Percentiles rank a stretch among this genome's conserved stretches.
These are phyloP conservation scores for Penicillium verhagenii DNA, from an alignment of 495 filamentous ascomycete species.

Conservation along the genomic window DNA sequence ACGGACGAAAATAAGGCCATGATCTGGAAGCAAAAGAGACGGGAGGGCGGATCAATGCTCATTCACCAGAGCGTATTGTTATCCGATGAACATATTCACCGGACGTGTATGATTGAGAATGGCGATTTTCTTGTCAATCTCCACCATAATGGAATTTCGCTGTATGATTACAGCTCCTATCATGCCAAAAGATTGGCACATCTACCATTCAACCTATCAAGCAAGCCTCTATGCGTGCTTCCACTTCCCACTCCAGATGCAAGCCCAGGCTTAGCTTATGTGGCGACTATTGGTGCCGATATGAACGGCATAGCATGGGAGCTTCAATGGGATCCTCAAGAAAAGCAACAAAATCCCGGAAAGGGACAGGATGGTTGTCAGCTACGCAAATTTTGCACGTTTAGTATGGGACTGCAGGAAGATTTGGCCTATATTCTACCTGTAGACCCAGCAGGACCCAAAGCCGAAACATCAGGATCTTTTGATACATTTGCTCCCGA, in stretches of 20 bases:
- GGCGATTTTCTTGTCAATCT: conserved; percentile 80
- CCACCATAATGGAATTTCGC: conserved; percentile 68
- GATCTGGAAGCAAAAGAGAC: conserved; percentile 71
- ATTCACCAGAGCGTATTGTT: conserved; percentile 68
- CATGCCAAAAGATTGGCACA: conserved; percentile 56
- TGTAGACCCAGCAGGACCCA: conserved; percentile 83
- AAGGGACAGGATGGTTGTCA: conserved; percentile 28
- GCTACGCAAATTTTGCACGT: conserved; percentile 67
- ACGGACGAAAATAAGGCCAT: conserved; percentile 77
- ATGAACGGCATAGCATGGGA: conserved; percentile 88
- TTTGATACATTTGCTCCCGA: conserved; percentile 87
- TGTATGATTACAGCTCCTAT: conserved; percentile 73
- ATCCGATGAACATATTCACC: conserved; percentile 73
- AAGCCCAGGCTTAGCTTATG: conserved; percentile 51
- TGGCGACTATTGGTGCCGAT: conserved; percentile 80
- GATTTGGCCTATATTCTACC: conserved; percentile 82
- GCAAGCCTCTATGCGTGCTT: conserved; percentile 81
- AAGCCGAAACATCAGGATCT: conserved; percentile 70
- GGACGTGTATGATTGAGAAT: conserved; percentile 71
- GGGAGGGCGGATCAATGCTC: conserved; percentile 50
- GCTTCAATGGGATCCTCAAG: conserved; percentile 45
- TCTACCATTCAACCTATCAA: conserved; percentile 58
- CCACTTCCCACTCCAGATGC: conserved; percentile 65
- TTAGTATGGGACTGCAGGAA: conserved; percentile 68
- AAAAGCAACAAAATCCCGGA: conserved; percentile 19